Evolutionary conservation across 2,329 filamentous ascomycete genomes (phyloP).

Genomic region (Alternaria tenuissima): DNA sequence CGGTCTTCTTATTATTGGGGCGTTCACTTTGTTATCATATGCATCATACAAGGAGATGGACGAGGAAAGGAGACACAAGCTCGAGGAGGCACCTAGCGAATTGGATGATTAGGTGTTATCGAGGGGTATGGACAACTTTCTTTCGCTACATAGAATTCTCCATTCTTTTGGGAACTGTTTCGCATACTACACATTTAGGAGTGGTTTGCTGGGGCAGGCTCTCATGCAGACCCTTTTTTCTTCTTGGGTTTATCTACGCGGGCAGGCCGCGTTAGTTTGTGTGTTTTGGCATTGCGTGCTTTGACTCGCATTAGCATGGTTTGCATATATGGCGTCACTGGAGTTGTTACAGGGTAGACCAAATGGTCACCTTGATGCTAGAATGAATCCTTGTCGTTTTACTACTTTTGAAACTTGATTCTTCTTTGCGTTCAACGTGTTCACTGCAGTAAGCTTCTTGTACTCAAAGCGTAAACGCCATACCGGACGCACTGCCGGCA

Average conservation of each 20-base stretch:
- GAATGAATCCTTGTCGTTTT: not conserved
- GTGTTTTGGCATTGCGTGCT: not conserved
- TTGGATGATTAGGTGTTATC: conserved; percentile 47
- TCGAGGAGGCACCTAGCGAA: conserved; percentile 55
- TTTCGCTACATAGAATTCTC: not conserved
- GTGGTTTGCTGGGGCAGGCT: not conserved
- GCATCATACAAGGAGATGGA: conserved; percentile 94
- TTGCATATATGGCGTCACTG: not conserved
- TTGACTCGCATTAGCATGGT: not conserved
- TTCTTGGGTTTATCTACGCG: not conserved
- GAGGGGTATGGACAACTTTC: not conserved
- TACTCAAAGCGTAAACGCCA: not conserved
- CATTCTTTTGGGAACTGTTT: not conserved
- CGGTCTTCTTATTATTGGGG: conserved; percentile 85
- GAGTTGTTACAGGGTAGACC: not conserved
- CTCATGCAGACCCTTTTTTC: not conserved
- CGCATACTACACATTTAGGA: not conserved
- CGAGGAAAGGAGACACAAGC: conserved; percentile 75
- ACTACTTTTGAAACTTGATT: not conserved
- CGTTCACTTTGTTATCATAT: conserved; percentile 87
- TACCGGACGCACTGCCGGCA: not conserved
- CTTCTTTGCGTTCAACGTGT: not conserved
- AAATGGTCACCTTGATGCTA: not conserved
- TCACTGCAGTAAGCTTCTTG: not conserved
- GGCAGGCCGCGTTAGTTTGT: not conserved